Evolutionary conservation across 306 rosid species (phyloP), one percentile per base, ranked within the genome.

Genomic region (Glycine soja): DNA sequence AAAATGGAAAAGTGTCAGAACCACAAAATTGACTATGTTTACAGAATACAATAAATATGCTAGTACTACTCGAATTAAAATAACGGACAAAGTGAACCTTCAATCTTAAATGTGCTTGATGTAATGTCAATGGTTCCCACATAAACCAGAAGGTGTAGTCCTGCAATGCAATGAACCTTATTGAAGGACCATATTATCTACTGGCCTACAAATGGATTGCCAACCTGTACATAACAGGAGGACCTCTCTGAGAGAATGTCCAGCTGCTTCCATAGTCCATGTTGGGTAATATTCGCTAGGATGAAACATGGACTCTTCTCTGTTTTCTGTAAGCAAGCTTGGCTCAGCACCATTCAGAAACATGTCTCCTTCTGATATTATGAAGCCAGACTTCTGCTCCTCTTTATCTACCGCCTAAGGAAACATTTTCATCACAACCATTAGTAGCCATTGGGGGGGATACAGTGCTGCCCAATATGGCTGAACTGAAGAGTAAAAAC

Each of bases 341-440:
- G 88, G 84, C 58, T 78, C 83, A n/a, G 91, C 97, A 81, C 92
- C 94, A 86, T 84, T 89, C 81, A 91, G 88, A 59, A 91, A 32
- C 82, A 84, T 50, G 75, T 89, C 95, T 62, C 91, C 95, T 24
- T 24, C 30, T 32, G 95, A 91, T 82, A 70, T 46, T 72, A 86
- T 78, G 64, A 61, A 50, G 42, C 95, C 92, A 42, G 92, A 75
- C 64, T 76, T 81, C 0, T 42, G 72, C 80, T 80, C 89, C 71
- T 75, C 90, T 66, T 54, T 81, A 79, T 87, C 95, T 68, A 89
- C 88, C 6, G 91, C 92, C 91, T 36, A 24, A 24, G 30, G 30
- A 24, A 24, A 24, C 30, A 24, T 24, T 24, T 24, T 24, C 2
- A 24, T 24, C 30, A 24, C 30, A 24, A 24, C 30, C 30, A 24